phyloP scores from a whole-genome alignment of 495 filamentous ascomycete species.

The Aspergillus carlsbadensis region DNA sequence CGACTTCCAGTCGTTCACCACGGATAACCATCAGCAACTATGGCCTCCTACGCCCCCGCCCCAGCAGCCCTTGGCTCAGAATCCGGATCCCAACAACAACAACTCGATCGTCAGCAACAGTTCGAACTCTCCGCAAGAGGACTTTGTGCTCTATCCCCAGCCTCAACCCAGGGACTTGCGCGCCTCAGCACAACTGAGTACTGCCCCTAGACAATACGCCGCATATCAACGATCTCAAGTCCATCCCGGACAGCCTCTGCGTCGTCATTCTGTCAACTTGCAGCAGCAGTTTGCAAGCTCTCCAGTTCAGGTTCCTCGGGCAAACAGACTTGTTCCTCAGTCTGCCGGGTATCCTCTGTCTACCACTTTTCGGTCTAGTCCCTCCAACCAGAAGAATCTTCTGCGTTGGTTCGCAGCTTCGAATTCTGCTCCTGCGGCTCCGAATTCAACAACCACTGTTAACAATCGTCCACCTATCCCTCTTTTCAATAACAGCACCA shows the following conservation, averaged over 20 bases:
- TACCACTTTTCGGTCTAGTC: conserved; percentile 45
- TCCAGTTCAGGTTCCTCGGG: conserved; percentile 36
- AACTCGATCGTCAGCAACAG: conserved; percentile 29
- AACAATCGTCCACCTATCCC: conserved; percentile 52
- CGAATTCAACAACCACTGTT: conserved; percentile 26
- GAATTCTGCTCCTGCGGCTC: conserved; percentile 26
- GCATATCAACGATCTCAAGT: conserved; percentile 35
- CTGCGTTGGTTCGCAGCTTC: conserved; percentile 35
- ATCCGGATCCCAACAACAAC: conserved; percentile 40
- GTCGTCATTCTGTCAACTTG: conserved; percentile 36
- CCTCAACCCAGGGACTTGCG: conserved; percentile 35
- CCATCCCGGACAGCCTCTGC: conserved; percentile 30
- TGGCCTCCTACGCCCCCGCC: conserved; percentile 59
- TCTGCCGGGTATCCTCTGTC: conserved; percentile 38
- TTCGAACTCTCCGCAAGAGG: conserved; percentile 31
- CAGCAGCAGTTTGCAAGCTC: conserved; percentile 37
- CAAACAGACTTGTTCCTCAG: conserved; percentile 38
- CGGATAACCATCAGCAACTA: conserved; percentile 62
- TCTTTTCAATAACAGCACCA: conserved; percentile 44
- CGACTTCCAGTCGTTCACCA: conserved; percentile 62
- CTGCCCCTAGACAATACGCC: conserved; percentile 39
- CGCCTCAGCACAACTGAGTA: conserved; percentile 36
- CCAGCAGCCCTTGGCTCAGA: conserved; percentile 45
- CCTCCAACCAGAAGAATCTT: conserved; percentile 36
- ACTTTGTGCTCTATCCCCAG: conserved; percentile 49